Percentiles rank a stretch among this genome's conserved stretches.
phyloP scores from a whole-genome alignment of 768 basidiomycete species.

The Calvatia gigantea region DNA sequence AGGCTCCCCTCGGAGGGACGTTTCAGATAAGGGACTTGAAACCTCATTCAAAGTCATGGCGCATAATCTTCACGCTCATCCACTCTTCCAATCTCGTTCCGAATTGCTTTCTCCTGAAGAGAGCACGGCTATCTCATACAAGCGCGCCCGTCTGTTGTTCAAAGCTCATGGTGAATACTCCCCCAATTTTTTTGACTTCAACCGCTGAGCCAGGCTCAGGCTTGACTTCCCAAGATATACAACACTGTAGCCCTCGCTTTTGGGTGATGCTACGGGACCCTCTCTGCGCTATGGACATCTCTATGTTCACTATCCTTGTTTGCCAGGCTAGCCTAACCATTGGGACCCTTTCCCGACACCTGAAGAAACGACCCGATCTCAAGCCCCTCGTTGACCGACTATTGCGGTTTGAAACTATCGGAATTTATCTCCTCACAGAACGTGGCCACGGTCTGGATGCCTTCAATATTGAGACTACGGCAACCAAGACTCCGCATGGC shows the following conservation, averaged over 20 bases:
- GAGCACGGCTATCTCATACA: constrained; percentile 45
- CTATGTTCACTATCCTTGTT: constrained; percentile 51
- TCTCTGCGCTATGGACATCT: constrained; percentile 45
- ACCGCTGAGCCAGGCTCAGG: constrained; percentile 23
- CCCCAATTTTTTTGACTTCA: constrained; percentile 6
- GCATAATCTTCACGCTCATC: constrained; percentile 37
- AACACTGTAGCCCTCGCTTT: constrained; percentile 43
- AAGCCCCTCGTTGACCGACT: constrained; percentile 44
- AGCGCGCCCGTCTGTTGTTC: constrained; percentile 45
- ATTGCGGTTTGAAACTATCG: constrained; percentile 50
- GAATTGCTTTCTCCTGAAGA: constrained; percentile 45
- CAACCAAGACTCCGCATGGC: constrained; percentile 44
- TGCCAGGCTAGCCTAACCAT: constrained; percentile 49
- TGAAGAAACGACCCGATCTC: constrained; percentile 46
- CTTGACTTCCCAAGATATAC: constrained; percentile 43
- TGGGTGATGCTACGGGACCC: constrained; percentile 56
- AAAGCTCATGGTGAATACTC: constrained; percentile 41
- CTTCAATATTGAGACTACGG: constrained; percentile 60
- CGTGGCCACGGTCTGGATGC: constrained; percentile 60
- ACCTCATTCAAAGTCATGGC: constrained; percentile 23
- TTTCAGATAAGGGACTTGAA: neutral
- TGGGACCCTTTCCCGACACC: constrained; percentile 51
- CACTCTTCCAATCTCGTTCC: constrained; percentile 40
- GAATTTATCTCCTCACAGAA: constrained; percentile 51
- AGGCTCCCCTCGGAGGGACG: neutral